Percentiles rank a stretch among this genome's conserved stretches.
Conservation (phyloP, 1,284 basidiomycete species). For the Porphyrellus sp. region DNA sequence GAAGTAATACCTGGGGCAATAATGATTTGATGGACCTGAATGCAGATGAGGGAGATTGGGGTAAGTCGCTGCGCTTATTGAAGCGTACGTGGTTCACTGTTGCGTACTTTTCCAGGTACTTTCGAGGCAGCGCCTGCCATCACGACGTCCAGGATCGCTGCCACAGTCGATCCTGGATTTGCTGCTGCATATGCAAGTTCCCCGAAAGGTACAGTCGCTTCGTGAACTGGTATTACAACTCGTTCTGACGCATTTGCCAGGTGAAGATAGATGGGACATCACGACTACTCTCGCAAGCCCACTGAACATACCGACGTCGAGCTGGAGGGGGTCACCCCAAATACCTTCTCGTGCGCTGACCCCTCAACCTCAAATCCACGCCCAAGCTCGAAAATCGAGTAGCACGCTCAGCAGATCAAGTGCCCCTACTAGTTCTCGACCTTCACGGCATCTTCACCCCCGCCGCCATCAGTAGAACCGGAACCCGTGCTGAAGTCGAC, state of each 20-base stretch:
- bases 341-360: slow-evolving; percentile 16
- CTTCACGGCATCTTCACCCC: slow-evolving; percentile 28
- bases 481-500: slow-evolving; percentile 14
- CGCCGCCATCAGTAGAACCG: slow-evolving; percentile 9
- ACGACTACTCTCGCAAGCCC: slow-evolving; percentile 14
- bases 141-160: slow-evolving; percentile 28
- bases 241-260: not conserved
- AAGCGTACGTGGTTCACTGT: not conserved
- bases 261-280: slow-evolving; percentile 25
- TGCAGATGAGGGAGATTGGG: slow-evolving; percentile 91
- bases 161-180: slow-evolving; percentile 24
- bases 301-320: slow-evolving; percentile 1
- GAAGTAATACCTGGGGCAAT: slow-evolving; percentile 61
- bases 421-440: slow-evolving; percentile 16
- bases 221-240: not conserved
- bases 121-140: slow-evolving; percentile 69
- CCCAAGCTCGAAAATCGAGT: slow-evolving; percentile 10
- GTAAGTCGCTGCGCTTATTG: slow-evolving; percentile 42
- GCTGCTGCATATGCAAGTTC: slow-evolving; percentile 17
- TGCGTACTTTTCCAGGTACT: slow-evolving; percentile 50
- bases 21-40: slow-evolving; percentile 88
- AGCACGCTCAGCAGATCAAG: not conserved
- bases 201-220: slow-evolving; percentile 14
- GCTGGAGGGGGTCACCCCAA: slow-evolving; percentile 22
- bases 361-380: slow-evolving; percentile 15